Conservation (phyloP, 805 yeast species). For the Ogataea pignaliae region DNA sequence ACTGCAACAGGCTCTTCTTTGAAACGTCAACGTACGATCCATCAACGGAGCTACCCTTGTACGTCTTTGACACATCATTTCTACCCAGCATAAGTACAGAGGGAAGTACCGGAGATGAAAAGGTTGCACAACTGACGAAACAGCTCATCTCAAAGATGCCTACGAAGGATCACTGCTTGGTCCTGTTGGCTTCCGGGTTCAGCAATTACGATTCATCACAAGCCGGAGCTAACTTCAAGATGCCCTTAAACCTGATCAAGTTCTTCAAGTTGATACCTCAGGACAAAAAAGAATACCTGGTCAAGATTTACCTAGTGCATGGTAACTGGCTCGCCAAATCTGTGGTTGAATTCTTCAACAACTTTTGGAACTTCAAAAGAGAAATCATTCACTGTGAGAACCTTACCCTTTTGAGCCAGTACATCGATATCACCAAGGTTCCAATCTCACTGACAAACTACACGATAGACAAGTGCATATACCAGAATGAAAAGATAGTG, state of each 20-base stretch:
- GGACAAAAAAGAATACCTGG: conserved; percentile 47
- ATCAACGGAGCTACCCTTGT: conserved; percentile 61
- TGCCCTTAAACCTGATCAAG: conserved; percentile 34
- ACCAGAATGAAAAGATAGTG: conserved; percentile 46
- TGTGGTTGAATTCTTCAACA: conserved; percentile 63
- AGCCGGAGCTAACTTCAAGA: conserved; percentile 10
- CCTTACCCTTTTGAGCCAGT: conserved; percentile 35
- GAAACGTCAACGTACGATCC: conserved; percentile 64
- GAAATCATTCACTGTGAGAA: conserved; percentile 32
- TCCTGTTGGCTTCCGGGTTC: conserved; percentile 82
- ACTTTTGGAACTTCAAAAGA: conserved; percentile 36
- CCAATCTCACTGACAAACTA: conserved; percentile 76
- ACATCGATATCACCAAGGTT: conserved; percentile 69
- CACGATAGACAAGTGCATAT: conserved; percentile 48
- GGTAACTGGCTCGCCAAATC: conserved; percentile 88
- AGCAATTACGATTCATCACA: conserved; percentile 32
- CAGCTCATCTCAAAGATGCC: conserved; percentile 58
- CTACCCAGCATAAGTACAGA: conserved; percentile 45
- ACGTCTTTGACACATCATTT: conserved; percentile 77
- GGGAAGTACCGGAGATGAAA: conserved; percentile 19
- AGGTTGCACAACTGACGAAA: conserved; percentile 50
- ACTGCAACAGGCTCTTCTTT: conserved; percentile 42
- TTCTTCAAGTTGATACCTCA: conserved; percentile 54
- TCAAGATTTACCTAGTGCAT: conserved; percentile 74
- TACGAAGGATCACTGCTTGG: conserved; percentile 53